These are phyloP conservation scores for Nothophaeocryptopus gaeumannii DNA, from an alignment of 2,329 filamentous ascomycete genomes.

Conservation along the genomic window DNA sequence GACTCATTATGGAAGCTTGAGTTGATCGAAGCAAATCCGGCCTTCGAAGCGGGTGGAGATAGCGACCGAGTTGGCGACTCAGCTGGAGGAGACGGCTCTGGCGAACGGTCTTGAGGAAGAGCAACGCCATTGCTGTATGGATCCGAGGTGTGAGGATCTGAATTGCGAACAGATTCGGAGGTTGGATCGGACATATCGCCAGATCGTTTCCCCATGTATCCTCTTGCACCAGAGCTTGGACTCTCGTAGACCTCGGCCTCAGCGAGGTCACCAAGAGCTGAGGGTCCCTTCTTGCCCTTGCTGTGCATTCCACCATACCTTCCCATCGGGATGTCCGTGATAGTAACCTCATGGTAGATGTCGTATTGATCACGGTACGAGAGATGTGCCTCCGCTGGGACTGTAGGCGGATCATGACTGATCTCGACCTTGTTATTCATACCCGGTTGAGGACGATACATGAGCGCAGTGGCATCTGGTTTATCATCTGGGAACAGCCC, in stretches of 20 bases:
- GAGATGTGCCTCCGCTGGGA: conserved; percentile 19
- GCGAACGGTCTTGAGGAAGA: conserved; percentile 1
- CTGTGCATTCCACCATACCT: conserved; percentile 12
- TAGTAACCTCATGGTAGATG: conserved; percentile 20
- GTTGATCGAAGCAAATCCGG: conserved; percentile 6
- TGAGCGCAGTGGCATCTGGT: conserved; percentile 10
- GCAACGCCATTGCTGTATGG: conserved; percentile 11
- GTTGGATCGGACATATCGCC: conserved; percentile 2
- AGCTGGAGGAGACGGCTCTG: background rate
- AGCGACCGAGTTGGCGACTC: background rate
- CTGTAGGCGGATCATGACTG: conserved; percentile 19
- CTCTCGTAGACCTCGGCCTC: conserved; percentile 11
- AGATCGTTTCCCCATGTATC: background rate
- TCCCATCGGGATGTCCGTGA: conserved; percentile 19
- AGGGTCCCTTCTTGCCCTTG: conserved; percentile 9
- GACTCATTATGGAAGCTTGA: conserved; percentile 5
- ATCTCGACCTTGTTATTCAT: conserved; percentile 18
- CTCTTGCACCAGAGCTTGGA: background rate
- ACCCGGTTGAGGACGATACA: conserved; percentile 10
- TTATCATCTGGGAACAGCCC: conserved; percentile 7
- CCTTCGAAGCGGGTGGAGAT: conserved; percentile 7
- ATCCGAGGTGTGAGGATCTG: conserved; percentile 7
- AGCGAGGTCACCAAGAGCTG: conserved; percentile 10
- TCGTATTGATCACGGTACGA: conserved; percentile 21
- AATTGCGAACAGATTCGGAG: conserved; percentile 11